Percentiles rank a stretch among this genome's conserved stretches.
Evolutionary conservation across 2,329 filamentous ascomycete genomes (phyloP).

Genomic region (Xylogone sp.): DNA sequence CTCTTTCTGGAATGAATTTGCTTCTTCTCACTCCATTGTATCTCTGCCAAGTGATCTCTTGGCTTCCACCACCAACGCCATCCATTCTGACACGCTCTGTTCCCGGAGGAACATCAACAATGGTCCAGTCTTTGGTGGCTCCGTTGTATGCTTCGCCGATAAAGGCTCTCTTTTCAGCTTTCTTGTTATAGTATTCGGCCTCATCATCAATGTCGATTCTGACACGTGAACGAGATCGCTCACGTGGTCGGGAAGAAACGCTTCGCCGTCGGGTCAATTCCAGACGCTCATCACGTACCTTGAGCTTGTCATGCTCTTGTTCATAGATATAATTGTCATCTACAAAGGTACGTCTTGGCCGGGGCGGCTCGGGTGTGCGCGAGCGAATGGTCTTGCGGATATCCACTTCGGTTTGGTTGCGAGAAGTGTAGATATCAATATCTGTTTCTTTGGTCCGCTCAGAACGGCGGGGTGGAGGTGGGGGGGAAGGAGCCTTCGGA

Average conservation of each 20-base stretch:
- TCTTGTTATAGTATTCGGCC: constrained; percentile 61
- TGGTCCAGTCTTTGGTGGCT: constrained; percentile 72
- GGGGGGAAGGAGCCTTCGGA: constrained; percentile 25
- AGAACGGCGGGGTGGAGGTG: constrained; percentile 14
- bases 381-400: constrained; percentile 31
- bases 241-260: constrained; percentile 14
- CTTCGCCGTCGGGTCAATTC: constrained; percentile 21
- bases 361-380: constrained; percentile 14
- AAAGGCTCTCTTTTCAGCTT: constrained; percentile 63
- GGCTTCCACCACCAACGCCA: constrained; percentile 67
- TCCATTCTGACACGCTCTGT: constrained; percentile 82
- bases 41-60: constrained; percentile 74
- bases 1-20: constrained; percentile 69
- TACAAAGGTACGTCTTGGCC: constrained; percentile 37
- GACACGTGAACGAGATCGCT: constrained; percentile 1
- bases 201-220: constrained; percentile 33
- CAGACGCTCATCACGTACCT: constrained; percentile 31
- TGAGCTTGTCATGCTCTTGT: constrained; percentile 27
- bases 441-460: constrained; percentile 43
- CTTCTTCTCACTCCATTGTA: constrained; percentile 75
- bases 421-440: constrained; percentile 56
- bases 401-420: constrained; percentile 54
- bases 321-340: constrained; percentile 68
- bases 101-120: constrained; percentile 80
- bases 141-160: constrained; percentile 73